Evolutionary conservation across 257 asterid genomes (phyloP), one percentile per base, ranked within the genome.

Genomic region (Gynochthodes officinalis): DNA sequence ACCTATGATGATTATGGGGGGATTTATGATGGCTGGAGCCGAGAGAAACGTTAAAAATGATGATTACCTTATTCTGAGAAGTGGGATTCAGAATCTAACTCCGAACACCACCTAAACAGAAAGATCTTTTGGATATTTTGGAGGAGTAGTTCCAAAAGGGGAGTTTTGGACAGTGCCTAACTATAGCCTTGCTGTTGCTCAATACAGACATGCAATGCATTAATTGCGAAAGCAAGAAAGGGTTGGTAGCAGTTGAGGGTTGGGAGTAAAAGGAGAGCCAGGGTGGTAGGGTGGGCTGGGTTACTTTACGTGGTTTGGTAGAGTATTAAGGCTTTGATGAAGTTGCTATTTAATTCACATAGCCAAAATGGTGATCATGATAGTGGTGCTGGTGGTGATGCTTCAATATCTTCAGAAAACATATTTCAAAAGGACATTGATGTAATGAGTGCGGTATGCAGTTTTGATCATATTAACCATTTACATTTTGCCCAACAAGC

Each of bases 161-260:
- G 71, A 67, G 80, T n/a, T n/a, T n/a, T 4, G 37, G 0, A 46
- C 50, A 6, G 0, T 60, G 71, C 37, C 46, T 42, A 32, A 37
- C 61, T 67, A 75, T 75, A 32, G 69, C 50, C 33, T 69, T 69
- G 84, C 44, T 61, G 85, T 64, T 79, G 82, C 30, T 71, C 19
- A 66, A 75, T 54, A 73, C 25, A 35, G 82, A 79, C 50, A 30
- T 54, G 81, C 49, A 84, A 55, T 82, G 87, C 85, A 88, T 84
- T 91, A 73, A 89, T 81, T 81, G 88, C 80, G 70, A 78, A 81
- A 84, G 89, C 95, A 86, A 81, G 95, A 79, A 85, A 84, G n/a
- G 77, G 59, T n/a, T 28, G 74, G 8, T 43, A 13, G 50, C 77
- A 46, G 74, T 55, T 65, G 64, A 78, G 46, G 78, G 72, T 70